Base-by-base conservation (phyloP, 2,329 filamentous ascomycete genomes). In the Lasiodiplodia theobromae region DNA sequence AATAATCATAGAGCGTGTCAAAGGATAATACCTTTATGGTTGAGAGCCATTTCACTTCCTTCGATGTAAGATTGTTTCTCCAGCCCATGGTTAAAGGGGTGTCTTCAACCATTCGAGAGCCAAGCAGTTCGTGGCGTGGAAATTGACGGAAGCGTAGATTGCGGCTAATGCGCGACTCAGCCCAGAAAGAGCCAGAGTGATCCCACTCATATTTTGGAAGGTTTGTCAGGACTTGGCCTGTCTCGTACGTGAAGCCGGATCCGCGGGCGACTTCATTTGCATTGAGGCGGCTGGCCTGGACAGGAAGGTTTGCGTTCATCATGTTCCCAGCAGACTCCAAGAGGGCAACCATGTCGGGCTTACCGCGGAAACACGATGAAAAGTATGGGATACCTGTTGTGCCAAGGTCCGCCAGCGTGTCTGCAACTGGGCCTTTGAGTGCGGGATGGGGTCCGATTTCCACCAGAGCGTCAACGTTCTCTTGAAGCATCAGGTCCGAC, bases 391-490 rank as follows among this genome's bases (percentile, higher is more conserved):
- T 11, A 12, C 28, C 34, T 28, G 28, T 28, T 21, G 18, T 47
- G 16, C 37, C 31, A 16, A 16, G 14, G 12, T 3, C 72, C 28
- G 53, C 44, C 11, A 69, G n/a, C 1, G 75, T 82, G 62, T 83
- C 77, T 2, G 69, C 73, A 0, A 78, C 75, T 0, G 84, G 82
- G 0, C 77, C 77, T 70, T 81, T 82, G 8, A 86, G 76, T 4
- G 81, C 79, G 0, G 83, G 79, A 69, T 85, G 83, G 1, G 83
- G 81, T 0, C 84, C 83, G 10, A 85, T 72, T 68, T 85, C 84
- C 3, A 85, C 72, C 16, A 73, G 77, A 12, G 79, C 75, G 2
- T 68, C 63, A 0, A 80, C 16, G 0, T 79, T 70, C 4, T 66
- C 31, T 67, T 78, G 75, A 21, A 75, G 75, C 5, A 76, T 74